Conservation (phyloP, 306 rosid genomes). For the Arachis hypogaea region DNA sequence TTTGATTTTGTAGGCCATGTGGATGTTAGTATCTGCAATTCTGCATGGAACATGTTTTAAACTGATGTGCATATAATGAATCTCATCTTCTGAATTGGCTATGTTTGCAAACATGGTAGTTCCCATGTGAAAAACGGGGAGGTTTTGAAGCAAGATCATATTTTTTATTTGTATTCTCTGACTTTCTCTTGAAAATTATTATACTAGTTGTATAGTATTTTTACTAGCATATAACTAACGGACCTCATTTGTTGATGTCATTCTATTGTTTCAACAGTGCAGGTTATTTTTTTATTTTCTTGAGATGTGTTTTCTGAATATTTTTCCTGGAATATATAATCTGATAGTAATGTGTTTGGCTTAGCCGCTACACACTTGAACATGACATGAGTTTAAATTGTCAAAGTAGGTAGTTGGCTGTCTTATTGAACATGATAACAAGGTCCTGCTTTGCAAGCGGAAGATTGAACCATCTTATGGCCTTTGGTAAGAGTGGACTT, state of each 20-base stretch:
- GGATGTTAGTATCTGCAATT: not conserved
- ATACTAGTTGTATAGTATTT: constrained; percentile 10
- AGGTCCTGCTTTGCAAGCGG: constrained; percentile 86
- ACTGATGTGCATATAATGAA: not conserved
- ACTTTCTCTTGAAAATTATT: constrained; percentile 1
- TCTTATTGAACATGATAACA: constrained; percentile 70
- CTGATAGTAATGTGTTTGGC: constrained; percentile 18
- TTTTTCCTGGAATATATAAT: no score
- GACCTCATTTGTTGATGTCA: not conserved
- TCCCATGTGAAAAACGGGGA: not conserved
- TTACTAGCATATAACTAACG: not conserved
- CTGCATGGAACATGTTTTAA: not conserved
- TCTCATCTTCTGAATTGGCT: constrained; percentile 14
- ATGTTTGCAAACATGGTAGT: not conserved
- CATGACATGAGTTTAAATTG: constrained; percentile 25
- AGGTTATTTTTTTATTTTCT: no score
- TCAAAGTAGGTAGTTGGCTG: constrained; percentile 79
- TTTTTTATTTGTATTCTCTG: not conserved
- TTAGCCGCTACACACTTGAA: not conserved
- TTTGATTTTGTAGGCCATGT: not conserved
- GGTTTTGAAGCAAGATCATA: not conserved
- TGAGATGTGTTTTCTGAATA: not conserved
- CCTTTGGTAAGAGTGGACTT: constrained; percentile 62
- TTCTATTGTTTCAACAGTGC: no score
- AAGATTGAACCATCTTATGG: constrained; percentile 85